Percentiles rank a stretch among this genome's conserved stretches.
Evolutionary conservation across 306 rosid species (phyloP).

Genomic region (Prinsepia uniflora): DNA sequence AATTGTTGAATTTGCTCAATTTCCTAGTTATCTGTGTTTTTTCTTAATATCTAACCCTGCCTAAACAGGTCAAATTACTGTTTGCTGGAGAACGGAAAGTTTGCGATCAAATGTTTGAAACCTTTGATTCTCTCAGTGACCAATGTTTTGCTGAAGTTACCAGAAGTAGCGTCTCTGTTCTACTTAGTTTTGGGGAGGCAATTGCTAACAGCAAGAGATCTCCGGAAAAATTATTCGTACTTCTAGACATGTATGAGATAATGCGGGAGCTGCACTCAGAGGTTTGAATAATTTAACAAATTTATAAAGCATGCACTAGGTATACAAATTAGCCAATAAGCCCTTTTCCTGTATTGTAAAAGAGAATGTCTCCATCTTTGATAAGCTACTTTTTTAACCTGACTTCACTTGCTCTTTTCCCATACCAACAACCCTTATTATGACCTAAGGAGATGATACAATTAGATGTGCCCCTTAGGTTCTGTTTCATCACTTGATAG

Average conservation of each 20-base stretch:
- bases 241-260: slow-evolving; percentile 95
- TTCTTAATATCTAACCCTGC: slow-evolving; percentile 23
- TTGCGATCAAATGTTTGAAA: slow-evolving; percentile 86
- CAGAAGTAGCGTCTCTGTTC: slow-evolving; percentile 74
- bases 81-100: slow-evolving; percentile 95
- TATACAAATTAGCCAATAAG: background rate
- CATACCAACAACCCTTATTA: too few relatives aligned
- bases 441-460: background rate
- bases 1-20: slow-evolving; percentile 16
- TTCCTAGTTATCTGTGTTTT: slow-evolving; percentile 1
- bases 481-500: background rate
- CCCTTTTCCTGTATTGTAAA: too few relatives aligned
- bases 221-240: slow-evolving; percentile 92
- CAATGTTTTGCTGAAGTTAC: slow-evolving; percentile 95
- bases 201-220: slow-evolving; percentile 96
- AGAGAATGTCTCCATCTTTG: too few relatives aligned
- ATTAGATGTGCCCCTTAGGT: background rate
- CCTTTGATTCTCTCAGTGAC: slow-evolving; percentile 76
- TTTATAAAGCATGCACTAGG: slow-evolving; percentile 14
- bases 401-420: too few relatives aligned
- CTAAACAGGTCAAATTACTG: slow-evolving; percentile 75
- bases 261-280: slow-evolving; percentile 95
- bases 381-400: too few relatives aligned
- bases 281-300: slow-evolving; percentile 37
- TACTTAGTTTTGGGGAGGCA: slow-evolving; percentile 95